Conservation (phyloP, 805 yeast genomes). For the Helenozyma rhizophorensis region DNA sequence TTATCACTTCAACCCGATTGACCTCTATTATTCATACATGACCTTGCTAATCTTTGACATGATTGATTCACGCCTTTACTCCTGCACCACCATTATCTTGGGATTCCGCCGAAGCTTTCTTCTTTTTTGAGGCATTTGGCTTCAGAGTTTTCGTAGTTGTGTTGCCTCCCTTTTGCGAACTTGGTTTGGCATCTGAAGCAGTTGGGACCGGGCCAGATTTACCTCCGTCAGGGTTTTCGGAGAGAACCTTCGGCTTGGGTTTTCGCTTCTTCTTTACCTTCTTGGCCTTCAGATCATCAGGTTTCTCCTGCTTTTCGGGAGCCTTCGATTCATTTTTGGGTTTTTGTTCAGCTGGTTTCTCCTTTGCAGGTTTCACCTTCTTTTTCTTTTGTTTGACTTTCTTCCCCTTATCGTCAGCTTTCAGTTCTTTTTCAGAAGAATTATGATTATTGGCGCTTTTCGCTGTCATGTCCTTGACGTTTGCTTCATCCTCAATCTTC, state of each 20-base stretch:
- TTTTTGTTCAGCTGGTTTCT: constrained; percentile 4
- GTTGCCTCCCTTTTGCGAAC: too few relatives aligned
- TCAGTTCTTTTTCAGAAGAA: constrained; percentile 1
- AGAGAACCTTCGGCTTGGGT: background rate
- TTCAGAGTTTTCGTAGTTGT: too few relatives aligned
- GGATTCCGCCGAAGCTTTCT: too few relatives aligned
- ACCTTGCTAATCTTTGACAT: too few relatives aligned
- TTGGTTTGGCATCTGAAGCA: too few relatives aligned
- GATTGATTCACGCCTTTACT: too few relatives aligned
- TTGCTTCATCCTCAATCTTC: constrained; percentile 1
- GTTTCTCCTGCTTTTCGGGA: too few relatives aligned
- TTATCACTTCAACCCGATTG: too few relatives aligned
- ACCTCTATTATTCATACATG: too few relatives aligned
- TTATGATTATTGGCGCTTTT: background rate
- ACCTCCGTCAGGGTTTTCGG: background rate
- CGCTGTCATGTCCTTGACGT: constrained; percentile 1
- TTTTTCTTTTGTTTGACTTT: background rate
- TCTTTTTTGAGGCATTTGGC: too few relatives aligned
- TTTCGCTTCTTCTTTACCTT: background rate
- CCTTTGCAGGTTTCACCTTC: background rate
- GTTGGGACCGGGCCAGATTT: background rate
- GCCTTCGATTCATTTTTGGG: background rate
- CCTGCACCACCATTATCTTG: too few relatives aligned
- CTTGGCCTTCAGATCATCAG: too few relatives aligned
- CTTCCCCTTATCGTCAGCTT: background rate